These are phyloP conservation scores for Phytopythium ostracodes DNA, from an alignment of 352 stramenopile genomes.

Conservation along the genomic window DNA sequence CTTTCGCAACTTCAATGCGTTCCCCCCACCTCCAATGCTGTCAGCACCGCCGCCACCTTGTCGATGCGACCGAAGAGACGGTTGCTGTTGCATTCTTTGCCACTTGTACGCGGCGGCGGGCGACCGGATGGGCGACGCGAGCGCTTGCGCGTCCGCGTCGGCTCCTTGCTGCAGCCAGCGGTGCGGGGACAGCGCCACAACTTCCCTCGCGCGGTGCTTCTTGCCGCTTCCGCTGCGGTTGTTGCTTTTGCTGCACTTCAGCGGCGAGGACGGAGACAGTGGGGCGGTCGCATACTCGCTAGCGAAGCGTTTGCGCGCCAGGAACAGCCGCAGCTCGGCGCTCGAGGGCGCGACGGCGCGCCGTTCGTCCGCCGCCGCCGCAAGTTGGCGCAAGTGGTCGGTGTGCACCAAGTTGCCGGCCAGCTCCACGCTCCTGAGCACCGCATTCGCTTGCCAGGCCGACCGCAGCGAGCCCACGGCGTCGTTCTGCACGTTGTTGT, in stretches of 20 bases:
- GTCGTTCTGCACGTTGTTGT: slow-evolving; percentile 65
- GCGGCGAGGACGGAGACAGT: slow-evolving; percentile 3
- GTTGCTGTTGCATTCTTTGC: not conserved
- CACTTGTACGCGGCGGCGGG: slow-evolving; percentile 16
- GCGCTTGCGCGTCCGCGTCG: not conserved
- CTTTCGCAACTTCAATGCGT: slow-evolving; percentile 5
- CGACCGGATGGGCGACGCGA: slow-evolving; percentile 10
- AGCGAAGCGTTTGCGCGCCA: slow-evolving; percentile 37
- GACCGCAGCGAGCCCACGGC: slow-evolving; percentile 22
- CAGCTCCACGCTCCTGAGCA: slow-evolving; percentile 40
- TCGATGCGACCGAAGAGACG: not conserved
- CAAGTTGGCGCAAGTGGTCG: slow-evolving; percentile 28
- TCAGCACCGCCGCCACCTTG: no score
- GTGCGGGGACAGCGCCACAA: slow-evolving; percentile 34
- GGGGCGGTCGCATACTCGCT: not conserved
- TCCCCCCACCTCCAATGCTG: no score
- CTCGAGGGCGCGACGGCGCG: slow-evolving; percentile 16
- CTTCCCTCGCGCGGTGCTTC: slow-evolving; percentile 10
- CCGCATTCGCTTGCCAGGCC: slow-evolving; percentile 37
- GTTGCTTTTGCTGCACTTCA: slow-evolving; percentile 5
- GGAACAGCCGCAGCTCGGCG: slow-evolving; percentile 39
- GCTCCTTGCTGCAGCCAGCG: slow-evolving; percentile 35
- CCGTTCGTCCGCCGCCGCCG: slow-evolving; percentile 25
- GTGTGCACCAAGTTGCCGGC: slow-evolving; percentile 54
- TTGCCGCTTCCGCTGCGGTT: slow-evolving; percentile 6